Conservation (phyloP, 805 yeast species). For the Pichia sporocuriosa region DNA sequence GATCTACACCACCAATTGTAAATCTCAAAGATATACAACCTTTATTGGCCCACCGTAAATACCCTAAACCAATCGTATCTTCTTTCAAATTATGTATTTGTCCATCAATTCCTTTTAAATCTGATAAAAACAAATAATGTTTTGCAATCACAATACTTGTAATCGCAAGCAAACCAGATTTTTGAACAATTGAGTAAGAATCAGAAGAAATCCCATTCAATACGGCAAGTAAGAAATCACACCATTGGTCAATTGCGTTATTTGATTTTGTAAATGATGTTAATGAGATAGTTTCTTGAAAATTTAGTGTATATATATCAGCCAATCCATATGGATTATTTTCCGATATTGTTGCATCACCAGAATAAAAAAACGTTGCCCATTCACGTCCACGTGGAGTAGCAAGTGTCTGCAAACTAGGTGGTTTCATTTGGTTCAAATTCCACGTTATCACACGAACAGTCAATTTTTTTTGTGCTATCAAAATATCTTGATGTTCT, state of each 20-base stretch:
- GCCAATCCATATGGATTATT: constrained; percentile 9
- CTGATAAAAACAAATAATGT: no score
- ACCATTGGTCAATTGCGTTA: constrained; percentile 31
- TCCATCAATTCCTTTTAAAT: constrained; percentile 20
- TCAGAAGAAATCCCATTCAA: constrained; percentile 17
- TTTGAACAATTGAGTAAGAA: constrained; percentile 32
- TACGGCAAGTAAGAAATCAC: constrained; percentile 17
- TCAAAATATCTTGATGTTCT: constrained; percentile 6
- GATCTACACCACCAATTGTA: constrained; percentile 32
- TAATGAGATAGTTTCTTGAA: constrained; percentile 47
- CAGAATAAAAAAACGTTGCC: constrained; percentile 11
- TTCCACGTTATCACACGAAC: constrained; percentile 36
- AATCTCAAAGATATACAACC: constrained; percentile 48
- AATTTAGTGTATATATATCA: constrained; percentile 37
- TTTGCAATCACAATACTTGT: constrained; percentile 39
- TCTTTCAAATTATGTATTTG: constrained; percentile 36
- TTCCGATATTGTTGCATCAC: constrained; percentile 2
- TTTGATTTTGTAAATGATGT: constrained; percentile 36
- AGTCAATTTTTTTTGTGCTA: constrained; percentile 3
- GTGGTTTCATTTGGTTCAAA: constrained; percentile 23
- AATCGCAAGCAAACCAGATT: constrained; percentile 47
- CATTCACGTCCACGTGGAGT: constrained; percentile 10
- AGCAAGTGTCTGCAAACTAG: constrained; percentile 5
- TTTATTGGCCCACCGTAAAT: constrained; percentile 56
- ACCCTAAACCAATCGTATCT: constrained; percentile 49